A percentile compares a stretch with the other conserved stretches of the same genome.
Conservation (phyloP, 2,329 filamentous ascomycete species). For the Xylaria sp. region DNA sequence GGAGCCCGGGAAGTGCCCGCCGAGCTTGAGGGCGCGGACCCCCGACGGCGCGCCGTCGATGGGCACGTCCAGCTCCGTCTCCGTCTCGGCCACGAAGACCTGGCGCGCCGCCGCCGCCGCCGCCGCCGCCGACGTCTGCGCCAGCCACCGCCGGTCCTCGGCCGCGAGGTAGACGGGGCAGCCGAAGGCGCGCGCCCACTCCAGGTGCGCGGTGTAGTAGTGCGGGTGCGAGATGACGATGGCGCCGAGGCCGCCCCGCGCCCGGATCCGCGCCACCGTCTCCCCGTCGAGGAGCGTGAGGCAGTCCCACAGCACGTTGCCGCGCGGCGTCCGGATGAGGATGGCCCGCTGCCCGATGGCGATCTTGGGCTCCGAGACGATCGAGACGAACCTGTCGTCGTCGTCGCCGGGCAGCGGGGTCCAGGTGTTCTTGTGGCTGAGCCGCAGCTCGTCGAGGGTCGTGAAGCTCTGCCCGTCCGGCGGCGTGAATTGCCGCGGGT, state of each 20-base stretch:
- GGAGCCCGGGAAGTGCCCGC: conserved; percentile 80
- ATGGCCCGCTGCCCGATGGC: conserved; percentile 77
- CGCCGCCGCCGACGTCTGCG: conserved; percentile 44
- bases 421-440: conserved; percentile 57
- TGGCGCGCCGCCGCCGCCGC: conserved; percentile 48
- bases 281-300: conserved; percentile 68
- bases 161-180: conserved; percentile 70
- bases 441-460: conserved; percentile 52
- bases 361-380: conserved; percentile 59
- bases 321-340: conserved; percentile 64
- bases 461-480: conserved; percentile 67
- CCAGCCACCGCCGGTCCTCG: conserved; percentile 70
- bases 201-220: conserved; percentile 76
- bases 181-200: conserved; percentile 70
- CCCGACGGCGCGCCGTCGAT: conserved; percentile 43
- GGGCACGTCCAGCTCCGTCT: conserved; percentile 45
- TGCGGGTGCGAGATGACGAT: conserved; percentile 82
- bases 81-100: conserved; percentile 49
- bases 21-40: conserved; percentile 67
- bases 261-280: conserved; percentile 61
- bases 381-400: conserved; percentile 49
- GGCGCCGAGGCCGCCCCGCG: conserved; percentile 66
- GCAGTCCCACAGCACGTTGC: conserved; percentile 82
- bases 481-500: conserved; percentile 72
- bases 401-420: conserved; percentile 48